Evolutionary conservation across 805 yeast species (phyloP).

Genomic region (Pichia rugopelliculosa): DNA sequence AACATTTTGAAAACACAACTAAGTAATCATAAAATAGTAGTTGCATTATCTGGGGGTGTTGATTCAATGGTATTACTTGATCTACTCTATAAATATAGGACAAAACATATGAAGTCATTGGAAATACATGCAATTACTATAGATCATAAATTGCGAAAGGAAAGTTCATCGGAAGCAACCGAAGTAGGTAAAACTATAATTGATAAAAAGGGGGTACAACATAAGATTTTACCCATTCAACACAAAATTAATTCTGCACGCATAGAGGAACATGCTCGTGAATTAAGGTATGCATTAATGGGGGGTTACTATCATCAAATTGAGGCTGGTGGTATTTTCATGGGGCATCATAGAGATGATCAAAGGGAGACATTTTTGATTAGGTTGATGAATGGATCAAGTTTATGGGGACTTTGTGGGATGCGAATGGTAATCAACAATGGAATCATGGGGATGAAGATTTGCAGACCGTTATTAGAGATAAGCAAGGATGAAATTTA

Average conservation of each 20-base stretch:
- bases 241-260: constrained; percentile 11
- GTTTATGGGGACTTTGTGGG: constrained; percentile 22
- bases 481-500: constrained; percentile 38
- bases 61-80: constrained; percentile 68
- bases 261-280: constrained; percentile 53
- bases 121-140: constrained; percentile 52
- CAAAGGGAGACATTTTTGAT: constrained; percentile 63
- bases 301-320: constrained; percentile 32
- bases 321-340: constrained; percentile 33
- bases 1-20: background rate
- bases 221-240: constrained; percentile 19
- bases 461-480: constrained; percentile 45
- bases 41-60: constrained; percentile 77
- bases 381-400: constrained; percentile 40
- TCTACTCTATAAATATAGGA: constrained; percentile 31
- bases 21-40: constrained; percentile 7
- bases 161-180: constrained; percentile 43
- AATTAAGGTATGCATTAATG: constrained; percentile 41
- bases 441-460: constrained; percentile 53
- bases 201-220: constrained; percentile 17
- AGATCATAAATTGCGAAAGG: constrained; percentile 51
- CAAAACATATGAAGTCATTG: constrained; percentile 9
- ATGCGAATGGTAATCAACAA: constrained; percentile 8
- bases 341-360: constrained; percentile 69
- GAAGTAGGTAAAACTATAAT: constrained; percentile 20